Base-by-base conservation (phyloP, 2,329 filamentous ascomycete species). In the Lasiodiplodia hormozganensis region DNA sequence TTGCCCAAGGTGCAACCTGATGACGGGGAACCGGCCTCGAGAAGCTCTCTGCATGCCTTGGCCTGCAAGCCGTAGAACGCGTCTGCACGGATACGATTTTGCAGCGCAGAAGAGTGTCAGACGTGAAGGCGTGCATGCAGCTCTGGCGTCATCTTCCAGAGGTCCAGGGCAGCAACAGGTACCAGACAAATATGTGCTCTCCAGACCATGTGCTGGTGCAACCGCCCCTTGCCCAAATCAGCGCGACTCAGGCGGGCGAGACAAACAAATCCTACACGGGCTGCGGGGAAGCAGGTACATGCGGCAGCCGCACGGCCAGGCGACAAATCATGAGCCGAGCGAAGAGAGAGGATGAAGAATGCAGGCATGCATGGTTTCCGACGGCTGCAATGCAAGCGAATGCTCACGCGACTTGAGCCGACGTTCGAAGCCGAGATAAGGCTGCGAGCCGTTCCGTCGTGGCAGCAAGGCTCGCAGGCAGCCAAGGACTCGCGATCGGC, bases 391-490 rank as follows among this genome's bases (percentile, higher is more conserved):
- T 67, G 43, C 64, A 60, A 58, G 43, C 31, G 25, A 51, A 16
- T 60, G 56, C 56, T 57, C 56, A 58, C 53, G 53, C 56, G 65
- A 43, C 49, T 18, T 18, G 51, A 16, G 28, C 51, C 6, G 62
- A 16, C 51, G 36, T 21, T 49, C 40, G 38, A 21, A 57, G 57
- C 56, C 66, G 66, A 68, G 66, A 68, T 68, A 36, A 68, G 56
- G 66, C 57, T 62, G 47, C 66, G 66, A 53, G 65, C 65, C 65
- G 65, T 62, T 38, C 65, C 65, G 65, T 34, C 18, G 65, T 53
- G 25, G 52, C 40, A 56, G 18, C 31, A 57, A 43, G 54, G 64
- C 64, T 25, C 28, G 34, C 52, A 66, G 38, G 52, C 28, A 34
- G 64, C 43, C 40, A 36, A 38, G 25, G 65, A 25, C 47, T 34